phyloP scores from a whole-genome alignment of 2,329 filamentous ascomycete genomes.

The Epichloe sibirici region DNA sequence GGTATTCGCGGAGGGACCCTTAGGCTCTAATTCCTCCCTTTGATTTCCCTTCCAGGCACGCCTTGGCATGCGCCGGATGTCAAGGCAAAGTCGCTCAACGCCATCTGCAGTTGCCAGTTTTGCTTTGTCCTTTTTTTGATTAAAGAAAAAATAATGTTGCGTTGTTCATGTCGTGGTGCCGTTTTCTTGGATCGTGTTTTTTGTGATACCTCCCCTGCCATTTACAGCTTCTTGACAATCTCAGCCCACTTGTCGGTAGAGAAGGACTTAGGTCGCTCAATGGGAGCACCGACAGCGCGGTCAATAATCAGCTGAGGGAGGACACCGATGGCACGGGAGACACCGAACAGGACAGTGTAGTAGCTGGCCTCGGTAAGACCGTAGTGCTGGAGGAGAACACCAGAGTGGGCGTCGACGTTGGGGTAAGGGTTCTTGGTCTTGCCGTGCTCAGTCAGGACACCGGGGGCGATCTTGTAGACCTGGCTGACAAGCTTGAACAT shows the following conservation, averaged over 20 bases:
- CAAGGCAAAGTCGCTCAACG: not conserved
- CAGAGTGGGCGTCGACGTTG: constrained; percentile 97
- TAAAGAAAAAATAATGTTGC: not conserved
- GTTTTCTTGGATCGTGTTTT: not conserved
- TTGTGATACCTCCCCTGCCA: not conserved
- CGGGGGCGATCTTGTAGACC: constrained; percentile 99
- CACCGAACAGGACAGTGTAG: constrained; percentile 99
- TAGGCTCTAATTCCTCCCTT: constrained; percentile 6
- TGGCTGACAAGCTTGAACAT: constrained; percentile 99
- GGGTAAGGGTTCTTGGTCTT: constrained; percentile 99
- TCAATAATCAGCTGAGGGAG: constrained; percentile 99
- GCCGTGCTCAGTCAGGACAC: constrained; percentile 96
- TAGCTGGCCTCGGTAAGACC: constrained; percentile 97
- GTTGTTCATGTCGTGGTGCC: not conserved
- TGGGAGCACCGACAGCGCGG: constrained; percentile 90
- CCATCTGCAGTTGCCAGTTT: not conserved
- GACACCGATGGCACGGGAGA: constrained; percentile 94
- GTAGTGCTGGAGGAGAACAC: constrained; percentile 99
- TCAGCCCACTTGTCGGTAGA: constrained; percentile 94
- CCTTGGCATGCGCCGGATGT: not conserved
- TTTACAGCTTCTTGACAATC: constrained; percentile 84
- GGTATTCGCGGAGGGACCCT: constrained; percentile 10
- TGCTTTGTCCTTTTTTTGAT: not conserved
- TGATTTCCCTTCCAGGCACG: not conserved
- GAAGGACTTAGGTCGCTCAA: constrained; percentile 98